Evolutionary conservation across 176 grass and related monocot genomes (phyloP).

Genomic region (Echinochloa phyllopogon): DNA sequence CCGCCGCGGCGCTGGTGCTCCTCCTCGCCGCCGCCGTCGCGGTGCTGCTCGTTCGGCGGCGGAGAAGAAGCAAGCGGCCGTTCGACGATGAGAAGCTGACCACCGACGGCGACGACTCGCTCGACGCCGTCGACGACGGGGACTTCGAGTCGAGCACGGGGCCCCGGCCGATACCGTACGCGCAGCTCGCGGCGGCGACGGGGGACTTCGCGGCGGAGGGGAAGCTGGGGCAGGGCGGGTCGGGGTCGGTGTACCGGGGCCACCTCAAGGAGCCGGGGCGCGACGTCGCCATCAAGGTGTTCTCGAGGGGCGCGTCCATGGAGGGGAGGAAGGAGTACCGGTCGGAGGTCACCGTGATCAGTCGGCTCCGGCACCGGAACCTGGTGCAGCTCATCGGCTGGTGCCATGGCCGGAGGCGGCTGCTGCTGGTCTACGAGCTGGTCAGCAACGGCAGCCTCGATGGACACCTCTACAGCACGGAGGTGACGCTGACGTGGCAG

Average conservation of each 20-base stretch:
- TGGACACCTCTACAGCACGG: conserved; percentile 47
- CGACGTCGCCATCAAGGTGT: conserved; percentile 70
- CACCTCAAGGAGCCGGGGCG: conserved; percentile 31
- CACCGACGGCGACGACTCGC: conserved; percentile 42
- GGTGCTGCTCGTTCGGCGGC: background rate
- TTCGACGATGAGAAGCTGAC: background rate
- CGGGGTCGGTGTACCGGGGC: conserved; percentile 67
- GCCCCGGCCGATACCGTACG: conserved; percentile 36
- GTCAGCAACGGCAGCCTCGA: conserved; percentile 64
- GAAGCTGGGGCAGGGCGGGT: conserved; percentile 70
- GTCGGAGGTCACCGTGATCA: conserved; percentile 68
- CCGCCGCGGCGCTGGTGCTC: background rate
- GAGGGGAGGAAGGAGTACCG: conserved; percentile 64
- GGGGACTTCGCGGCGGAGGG: conserved; percentile 41
- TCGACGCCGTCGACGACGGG: background rate
- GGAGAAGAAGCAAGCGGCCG: background rate
- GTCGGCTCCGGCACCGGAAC: conserved; percentile 67
- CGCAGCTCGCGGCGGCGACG: conserved; percentile 43
- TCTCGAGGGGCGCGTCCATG: conserved; percentile 44
- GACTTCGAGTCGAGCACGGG: conserved; percentile 46
- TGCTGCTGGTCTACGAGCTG: conserved; percentile 63
- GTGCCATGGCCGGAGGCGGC: conserved; percentile 54
- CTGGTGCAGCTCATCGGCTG: conserved; percentile 75
- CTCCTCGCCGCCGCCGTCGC: background rate
- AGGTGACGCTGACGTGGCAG: conserved; percentile 45